Evolutionary conservation across 1,139 yeast species (phyloP).

Genomic region (Pichia sp.): DNA sequence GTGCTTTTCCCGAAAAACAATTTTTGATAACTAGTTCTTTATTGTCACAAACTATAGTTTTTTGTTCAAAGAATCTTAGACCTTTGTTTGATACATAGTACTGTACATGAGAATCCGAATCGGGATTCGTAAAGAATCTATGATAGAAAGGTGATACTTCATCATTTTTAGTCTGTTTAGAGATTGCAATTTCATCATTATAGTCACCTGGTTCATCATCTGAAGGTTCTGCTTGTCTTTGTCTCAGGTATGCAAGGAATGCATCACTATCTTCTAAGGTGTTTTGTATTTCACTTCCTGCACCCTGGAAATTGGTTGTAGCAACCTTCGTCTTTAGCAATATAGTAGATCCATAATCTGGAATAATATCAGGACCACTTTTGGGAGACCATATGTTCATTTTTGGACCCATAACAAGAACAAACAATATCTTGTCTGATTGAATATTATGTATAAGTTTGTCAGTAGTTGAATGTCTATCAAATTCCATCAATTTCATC

Average conservation of each 20-base stretch:
- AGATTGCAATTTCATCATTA: not conserved
- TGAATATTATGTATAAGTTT: constrained; percentile 57
- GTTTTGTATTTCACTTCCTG: not conserved
- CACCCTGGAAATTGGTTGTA: constrained; percentile 2
- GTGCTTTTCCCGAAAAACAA: constrained; percentile 67
- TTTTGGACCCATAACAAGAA: constrained; percentile 51
- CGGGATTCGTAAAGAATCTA: constrained; percentile 79
- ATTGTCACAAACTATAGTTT: constrained; percentile 29
- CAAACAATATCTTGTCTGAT: constrained; percentile 59
- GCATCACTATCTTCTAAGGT: constrained; percentile 5
- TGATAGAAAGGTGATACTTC: constrained; percentile 62
- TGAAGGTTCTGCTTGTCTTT: constrained; percentile 11
- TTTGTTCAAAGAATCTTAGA: constrained; percentile 47
- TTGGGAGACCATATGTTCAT: constrained; percentile 68
- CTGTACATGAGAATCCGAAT: constrained; percentile 73
- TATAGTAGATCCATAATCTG: constrained; percentile 6
- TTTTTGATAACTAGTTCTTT: constrained; percentile 29
- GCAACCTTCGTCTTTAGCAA: not conserved
- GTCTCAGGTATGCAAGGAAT: constrained; percentile 12
- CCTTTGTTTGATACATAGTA: constrained; percentile 69
- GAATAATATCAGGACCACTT: constrained; percentile 35
- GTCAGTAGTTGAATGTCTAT: constrained; percentile 56
- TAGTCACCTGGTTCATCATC: not conserved
- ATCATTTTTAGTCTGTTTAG: not conserved
- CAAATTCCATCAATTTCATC: constrained; percentile 63